Base-by-base conservation (phyloP, 1,284 basidiomycete genomes). In the Sporisorium sorghi region DNA sequence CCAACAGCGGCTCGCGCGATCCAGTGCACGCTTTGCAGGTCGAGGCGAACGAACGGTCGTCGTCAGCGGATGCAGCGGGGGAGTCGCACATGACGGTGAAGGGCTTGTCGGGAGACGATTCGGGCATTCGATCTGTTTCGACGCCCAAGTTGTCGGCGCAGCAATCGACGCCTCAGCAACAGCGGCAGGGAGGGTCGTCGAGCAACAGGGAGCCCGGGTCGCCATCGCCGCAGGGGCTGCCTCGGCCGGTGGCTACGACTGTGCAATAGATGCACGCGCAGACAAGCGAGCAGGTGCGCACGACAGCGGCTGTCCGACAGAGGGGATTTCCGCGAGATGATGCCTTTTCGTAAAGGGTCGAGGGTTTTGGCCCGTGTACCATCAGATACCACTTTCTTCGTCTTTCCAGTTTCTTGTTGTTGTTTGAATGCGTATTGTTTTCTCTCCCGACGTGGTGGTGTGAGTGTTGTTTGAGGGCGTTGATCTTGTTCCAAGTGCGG, bases 41-140 rank as follows among this genome's bases (percentile, higher is more conserved):
- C 1, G 65, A 68, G 14, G 52, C 59, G 28, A 15, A 58, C 11
- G 70, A 73, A 23, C 47, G 65, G 28, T 49, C 53, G 3, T 42
- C 46, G 8, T 65, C 61, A 2, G 39, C 39, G 14, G 71, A 74
- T 21, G 54, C 30, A 5, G 66, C 44, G 11, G 60, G 57, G 4
- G 68, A 67, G 30, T 61, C 58, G 7, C 64, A 71, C 48, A 70
- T 72, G 64, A 76, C 73, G 9, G 51, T 76, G 46, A 71, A 67
- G 24, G 73, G 73, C 11, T n/a, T 46, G 9, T 37, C 47, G 2
- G 33, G 33, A 2, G 67, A 67, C n/a, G 64, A 73, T 12, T 44
- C 44, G 2, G 53, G 47, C 6, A 37, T 53, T 21, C 44, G 62
- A 8, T 39, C 23, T 17, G 51, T 52, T 14, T 65, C 72, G 37